A percentile compares a stretch with the other conserved stretches of the same genome.
Evolutionary conservation across 1,284 basidiomycete genomes (phyloP).

Genomic region (Xerocomus minutiporus): DNA sequence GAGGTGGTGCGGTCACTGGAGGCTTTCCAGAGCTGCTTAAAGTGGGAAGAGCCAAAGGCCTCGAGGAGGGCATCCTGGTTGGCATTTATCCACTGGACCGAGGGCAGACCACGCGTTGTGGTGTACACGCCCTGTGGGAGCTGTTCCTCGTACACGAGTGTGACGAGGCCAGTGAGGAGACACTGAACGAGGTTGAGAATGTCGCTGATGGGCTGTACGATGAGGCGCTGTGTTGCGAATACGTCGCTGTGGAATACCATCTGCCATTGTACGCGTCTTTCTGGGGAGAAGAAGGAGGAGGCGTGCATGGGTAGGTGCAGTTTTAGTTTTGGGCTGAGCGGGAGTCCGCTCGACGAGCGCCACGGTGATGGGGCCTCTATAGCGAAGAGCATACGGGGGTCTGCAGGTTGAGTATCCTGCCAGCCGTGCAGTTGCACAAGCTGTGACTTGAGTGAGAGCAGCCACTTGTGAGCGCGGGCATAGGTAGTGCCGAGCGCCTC

Average conservation of each 20-base stretch:
- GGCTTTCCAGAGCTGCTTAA: constrained; percentile 64
- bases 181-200: constrained; percentile 74
- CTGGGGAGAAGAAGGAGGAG: constrained; percentile 77
- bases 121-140: constrained; percentile 60
- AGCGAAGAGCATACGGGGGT: constrained; percentile 69
- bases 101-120: constrained; percentile 73
- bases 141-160: constrained; percentile 68
- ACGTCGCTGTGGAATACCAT: constrained; percentile 83
- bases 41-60: constrained; percentile 68
- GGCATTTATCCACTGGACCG: constrained; percentile 65
- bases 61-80: constrained; percentile 62
- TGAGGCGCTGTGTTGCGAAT: constrained; percentile 73
- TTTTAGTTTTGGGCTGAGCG: constrained; percentile 66
- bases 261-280: constrained; percentile 78
- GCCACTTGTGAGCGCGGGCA: constrained; percentile 71
- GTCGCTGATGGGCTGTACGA: constrained; percentile 71
- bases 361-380: constrained; percentile 72
- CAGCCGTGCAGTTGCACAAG: constrained; percentile 66
- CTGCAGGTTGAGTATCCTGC: constrained; percentile 54
- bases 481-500: constrained; percentile 75
- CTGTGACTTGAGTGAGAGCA: constrained; percentile 54
- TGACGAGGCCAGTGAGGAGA: constrained; percentile 74
- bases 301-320: constrained; percentile 71
- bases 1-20: constrained; percentile 64
- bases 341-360: constrained; percentile 67